phyloP scores from a whole-genome alignment of 176 grass and related monocot species.

The Juncus effusus region DNA sequence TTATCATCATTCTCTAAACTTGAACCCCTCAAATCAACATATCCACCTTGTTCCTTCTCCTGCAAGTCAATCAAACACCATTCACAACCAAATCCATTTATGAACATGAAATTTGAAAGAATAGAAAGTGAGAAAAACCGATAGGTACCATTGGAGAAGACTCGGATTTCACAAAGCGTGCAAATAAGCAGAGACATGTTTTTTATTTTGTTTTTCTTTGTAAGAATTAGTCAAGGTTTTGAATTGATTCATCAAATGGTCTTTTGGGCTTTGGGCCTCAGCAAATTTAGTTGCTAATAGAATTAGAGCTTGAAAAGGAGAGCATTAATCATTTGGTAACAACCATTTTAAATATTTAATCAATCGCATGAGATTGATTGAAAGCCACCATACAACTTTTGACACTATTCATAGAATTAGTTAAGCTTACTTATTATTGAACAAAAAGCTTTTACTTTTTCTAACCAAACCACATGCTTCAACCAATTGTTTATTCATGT shows the following conservation, averaged over 20 bases:
- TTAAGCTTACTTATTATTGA: conserved; percentile 14
- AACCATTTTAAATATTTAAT: neutral
- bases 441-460: conserved; percentile 13
- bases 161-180: neutral
- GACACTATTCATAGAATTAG: conserved; percentile 8
- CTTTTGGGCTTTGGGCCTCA: too few relatives aligned
- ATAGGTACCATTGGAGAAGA: conserved; percentile 14
- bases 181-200: neutral
- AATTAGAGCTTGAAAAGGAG: neutral
- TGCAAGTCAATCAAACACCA: neutral
- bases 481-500: neutral
- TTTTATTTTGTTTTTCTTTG: neutral
- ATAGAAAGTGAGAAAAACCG: neutral
- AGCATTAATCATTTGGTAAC: conserved; percentile 1
- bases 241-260: neutral
- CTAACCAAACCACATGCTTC: conserved; percentile 26
- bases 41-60: neutral
- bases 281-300: too few relatives aligned
- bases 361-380: conserved; percentile 10
- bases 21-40: neutral
- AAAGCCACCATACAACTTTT: conserved; percentile 24
- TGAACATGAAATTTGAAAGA: neutral
- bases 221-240: neutral
- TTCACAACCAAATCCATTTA: neutral
- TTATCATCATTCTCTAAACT: too few relatives aligned